phyloP scores from a whole-genome alignment of 2,329 filamentous ascomycete genomes.

The Penicillium sp. region DNA sequence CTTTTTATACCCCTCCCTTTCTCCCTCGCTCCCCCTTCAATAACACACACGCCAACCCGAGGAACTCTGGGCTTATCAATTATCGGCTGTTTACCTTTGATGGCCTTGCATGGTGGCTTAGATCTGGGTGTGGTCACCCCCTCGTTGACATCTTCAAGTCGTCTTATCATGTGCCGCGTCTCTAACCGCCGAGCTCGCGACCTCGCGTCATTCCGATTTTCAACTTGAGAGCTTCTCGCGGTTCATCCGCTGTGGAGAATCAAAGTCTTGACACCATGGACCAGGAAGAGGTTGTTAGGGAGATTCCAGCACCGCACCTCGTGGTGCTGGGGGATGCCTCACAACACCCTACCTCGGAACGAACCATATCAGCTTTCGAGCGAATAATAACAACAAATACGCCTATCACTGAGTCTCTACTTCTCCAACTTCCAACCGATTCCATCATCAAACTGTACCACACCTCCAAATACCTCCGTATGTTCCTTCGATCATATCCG shows the following conservation, averaged over 20 bases:
- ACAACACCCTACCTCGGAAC: constrained; percentile 26
- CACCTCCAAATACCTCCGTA: constrained; percentile 56
- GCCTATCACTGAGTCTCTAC: constrained; percentile 60
- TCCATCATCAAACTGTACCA: constrained; percentile 61
- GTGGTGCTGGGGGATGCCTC: constrained; percentile 28
- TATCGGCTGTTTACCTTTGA: constrained; percentile 20
- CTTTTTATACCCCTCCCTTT: constrained; percentile 12
- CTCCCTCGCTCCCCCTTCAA: constrained; percentile 19
- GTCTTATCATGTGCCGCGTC: constrained; percentile 36
- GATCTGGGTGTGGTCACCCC: constrained; percentile 26
- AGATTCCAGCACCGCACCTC: constrained; percentile 18
- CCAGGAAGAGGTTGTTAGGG: constrained; percentile 6
- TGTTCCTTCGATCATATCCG: constrained; percentile 58
- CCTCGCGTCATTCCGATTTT: constrained; percentile 30
- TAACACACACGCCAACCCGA: constrained; percentile 19
- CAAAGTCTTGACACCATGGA: constrained; percentile 11
- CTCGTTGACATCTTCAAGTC: constrained; percentile 21
- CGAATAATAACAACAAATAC: constrained; percentile 57
- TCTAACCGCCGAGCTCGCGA: constrained; percentile 30
- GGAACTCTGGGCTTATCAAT: constrained; percentile 24
- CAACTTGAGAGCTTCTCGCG: constrained; percentile 8
- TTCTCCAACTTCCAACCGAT: constrained; percentile 58
- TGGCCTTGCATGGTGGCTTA: constrained; percentile 30
- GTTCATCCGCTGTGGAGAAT: constrained; percentile 10
- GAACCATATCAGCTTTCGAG: constrained; percentile 52